Base-by-base conservation (phyloP, 176 grass and related monocot species). In the Raddia guianensis region DNA sequence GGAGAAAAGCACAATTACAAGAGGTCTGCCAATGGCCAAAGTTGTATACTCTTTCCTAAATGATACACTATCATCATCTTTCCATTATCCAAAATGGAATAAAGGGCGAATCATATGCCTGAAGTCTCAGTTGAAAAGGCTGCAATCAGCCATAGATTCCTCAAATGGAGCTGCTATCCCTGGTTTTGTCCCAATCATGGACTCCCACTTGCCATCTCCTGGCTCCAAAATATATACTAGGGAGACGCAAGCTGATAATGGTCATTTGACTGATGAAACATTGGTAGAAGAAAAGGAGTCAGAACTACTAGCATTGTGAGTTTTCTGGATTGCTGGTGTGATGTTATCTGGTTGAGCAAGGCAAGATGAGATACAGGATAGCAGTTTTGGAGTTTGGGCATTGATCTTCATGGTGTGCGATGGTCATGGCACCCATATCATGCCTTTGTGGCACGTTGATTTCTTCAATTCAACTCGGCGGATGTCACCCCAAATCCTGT, bases 31-130 rank as follows among this genome's bases (percentile, higher is more conserved):
- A 8, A 79, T 88, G 79, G 86, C 90, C 53, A 93, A 91, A 86
- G 84, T 88, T 7, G 86, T 95, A 18, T 91, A 91, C 68, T 91
- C 92, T 14, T 99, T 89, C 57, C 82, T 99, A 40, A 95, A 85
- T 12, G 92, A 93, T 72, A 86, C 70, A 12, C 74, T 99, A 47
- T 88, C 84, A 70, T 73, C 92, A 37, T 93, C 92, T 18, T 95
- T 98, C 69, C 88, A 98, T 82, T 93, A 91, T 60, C 88, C 96
- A 12, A 86, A 91, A 81, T 99, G 96, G 96, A 99, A 95, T 40
- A 95, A 91, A 79, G 92, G 96, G 6, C 84, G 96, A 44, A 88
- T 99, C 62, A 86, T 93, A 64, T 95, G 92, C 47, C 82, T 93
- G 79, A 87, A 87, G 52, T 89, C 92, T 34, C 90, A 95, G 43